Conservation (phyloP, 345 rosid genomes). For the Syzygium aqueum region DNA sequence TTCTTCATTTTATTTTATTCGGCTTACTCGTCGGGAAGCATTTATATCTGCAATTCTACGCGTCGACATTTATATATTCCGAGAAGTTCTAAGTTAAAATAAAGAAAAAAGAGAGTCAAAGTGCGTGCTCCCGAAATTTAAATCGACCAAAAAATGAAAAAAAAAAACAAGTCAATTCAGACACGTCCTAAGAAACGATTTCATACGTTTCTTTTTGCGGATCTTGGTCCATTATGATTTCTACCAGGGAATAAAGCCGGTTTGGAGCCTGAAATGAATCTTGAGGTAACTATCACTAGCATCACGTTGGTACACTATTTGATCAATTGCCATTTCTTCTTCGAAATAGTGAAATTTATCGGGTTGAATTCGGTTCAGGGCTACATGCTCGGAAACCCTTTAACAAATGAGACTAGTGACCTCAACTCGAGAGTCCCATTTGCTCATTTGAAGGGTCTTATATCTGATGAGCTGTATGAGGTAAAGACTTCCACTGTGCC, state of each 20-base stretch:
- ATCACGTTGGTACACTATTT: not conserved
- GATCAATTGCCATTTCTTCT: not conserved
- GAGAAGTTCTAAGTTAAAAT: not conserved
- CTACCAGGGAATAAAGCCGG: not conserved
- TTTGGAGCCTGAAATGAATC: not conserved
- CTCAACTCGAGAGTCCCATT: conserved; percentile 12
- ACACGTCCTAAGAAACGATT: not conserved
- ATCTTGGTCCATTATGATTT: not conserved
- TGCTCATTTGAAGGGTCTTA: conserved; percentile 9
- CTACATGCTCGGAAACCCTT: conserved; percentile 18
- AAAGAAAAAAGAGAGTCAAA: not conserved
- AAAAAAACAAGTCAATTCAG: not conserved
- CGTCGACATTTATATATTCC: not conserved
- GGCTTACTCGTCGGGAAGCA: not conserved
- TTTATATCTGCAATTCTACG: not conserved
- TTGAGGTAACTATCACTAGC: not conserved
- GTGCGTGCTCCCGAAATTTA: not conserved
- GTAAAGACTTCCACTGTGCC: not conserved
- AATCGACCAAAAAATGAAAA: not conserved
- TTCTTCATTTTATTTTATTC: not conserved
- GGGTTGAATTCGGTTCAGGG: not conserved
- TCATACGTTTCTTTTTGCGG: not conserved
- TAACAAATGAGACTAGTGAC: conserved; percentile 6
- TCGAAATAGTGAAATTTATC: not conserved
- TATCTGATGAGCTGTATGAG: conserved; percentile 10